These are phyloP conservation scores for Penicillium sp. DNA, from an alignment of 2,329 filamentous ascomycete species.

Conservation along the genomic window DNA sequence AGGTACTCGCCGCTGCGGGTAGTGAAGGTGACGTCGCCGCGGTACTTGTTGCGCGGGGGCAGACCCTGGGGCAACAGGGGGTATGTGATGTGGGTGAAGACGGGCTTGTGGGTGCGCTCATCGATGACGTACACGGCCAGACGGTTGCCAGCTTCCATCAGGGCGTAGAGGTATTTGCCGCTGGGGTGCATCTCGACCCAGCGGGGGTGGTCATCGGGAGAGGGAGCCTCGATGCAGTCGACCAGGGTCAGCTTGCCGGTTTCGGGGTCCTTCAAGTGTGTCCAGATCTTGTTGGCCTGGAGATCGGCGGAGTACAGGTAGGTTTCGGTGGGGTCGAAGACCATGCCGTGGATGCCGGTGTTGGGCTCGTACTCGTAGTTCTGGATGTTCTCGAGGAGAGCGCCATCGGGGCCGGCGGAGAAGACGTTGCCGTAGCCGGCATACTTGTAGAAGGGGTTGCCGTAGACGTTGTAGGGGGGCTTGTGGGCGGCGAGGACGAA, in stretches of 20 bases:
- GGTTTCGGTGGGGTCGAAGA: constrained; percentile 39
- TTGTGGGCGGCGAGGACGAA: constrained; percentile 73
- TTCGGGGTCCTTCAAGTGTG: constrained; percentile 60
- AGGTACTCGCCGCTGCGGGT: constrained; percentile 63
- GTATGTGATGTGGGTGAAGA: constrained; percentile 67
- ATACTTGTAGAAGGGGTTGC: constrained; percentile 81
- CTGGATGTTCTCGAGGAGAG: constrained; percentile 37
- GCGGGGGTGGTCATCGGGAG: constrained; percentile 65
- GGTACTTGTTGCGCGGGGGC: constrained; percentile 54
- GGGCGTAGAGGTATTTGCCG: constrained; percentile 69
- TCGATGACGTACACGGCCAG: constrained; percentile 76
- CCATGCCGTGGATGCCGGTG: constrained; percentile 44
- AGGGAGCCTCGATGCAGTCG: constrained; percentile 63
- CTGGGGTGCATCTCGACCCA: constrained; percentile 79
- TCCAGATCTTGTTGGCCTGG: constrained; percentile 57
- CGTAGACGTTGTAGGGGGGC: constrained; percentile 73
- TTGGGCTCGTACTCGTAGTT: constrained; percentile 39
- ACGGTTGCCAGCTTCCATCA: constrained; percentile 85
- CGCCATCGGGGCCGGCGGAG: constrained; percentile 37
- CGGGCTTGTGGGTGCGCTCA: constrained; percentile 60
- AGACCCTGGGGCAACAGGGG: constrained; percentile 66
- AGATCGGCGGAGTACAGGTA: constrained; percentile 46
- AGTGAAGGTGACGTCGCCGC: constrained; percentile 72
- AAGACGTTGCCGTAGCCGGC: constrained; percentile 70
- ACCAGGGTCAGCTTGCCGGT: constrained; percentile 59